Percentiles rank a stretch among this genome's conserved stretches.
These are phyloP conservation scores for Leavenworthia alabamica DNA, from an alignment of 345 rosid species.

Conservation along the genomic window DNA sequence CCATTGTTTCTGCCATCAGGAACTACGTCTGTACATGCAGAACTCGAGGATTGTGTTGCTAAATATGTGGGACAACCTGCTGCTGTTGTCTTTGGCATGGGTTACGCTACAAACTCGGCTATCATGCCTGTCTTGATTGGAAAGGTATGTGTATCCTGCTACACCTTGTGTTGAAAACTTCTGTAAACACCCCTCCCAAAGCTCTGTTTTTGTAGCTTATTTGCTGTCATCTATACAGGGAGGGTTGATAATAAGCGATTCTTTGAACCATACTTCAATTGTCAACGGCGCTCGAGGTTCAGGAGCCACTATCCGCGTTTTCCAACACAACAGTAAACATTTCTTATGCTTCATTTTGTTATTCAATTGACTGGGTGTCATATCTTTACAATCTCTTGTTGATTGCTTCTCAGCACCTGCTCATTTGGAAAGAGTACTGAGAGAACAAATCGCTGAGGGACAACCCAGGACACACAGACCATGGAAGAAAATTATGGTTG, in stretches of 20 bases:
- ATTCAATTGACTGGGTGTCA: not conserved
- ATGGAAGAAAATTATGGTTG: slow-evolving; percentile 87
- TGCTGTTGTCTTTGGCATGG: slow-evolving; percentile 88
- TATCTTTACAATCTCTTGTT: slow-evolving; percentile 1
- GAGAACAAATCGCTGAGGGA: slow-evolving; percentile 91
- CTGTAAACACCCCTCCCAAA: not conserved
- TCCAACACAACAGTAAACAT: slow-evolving; percentile 83
- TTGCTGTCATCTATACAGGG: slow-evolving; percentile 45
- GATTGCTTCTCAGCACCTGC: slow-evolving; percentile 54
- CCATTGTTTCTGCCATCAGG: slow-evolving; percentile 39
- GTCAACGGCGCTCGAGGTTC: slow-evolving; percentile 97
- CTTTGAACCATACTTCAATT: slow-evolving; percentile 92
- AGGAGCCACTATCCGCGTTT: slow-evolving; percentile 91
- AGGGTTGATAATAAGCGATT: slow-evolving; percentile 84
- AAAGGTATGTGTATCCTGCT: slow-evolving; percentile 50
- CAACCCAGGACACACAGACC: slow-evolving; percentile 92
- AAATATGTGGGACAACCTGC: slow-evolving; percentile 86
- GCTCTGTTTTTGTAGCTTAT: not conserved
- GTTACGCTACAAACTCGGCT: slow-evolving; percentile 78
- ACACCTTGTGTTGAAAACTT: not conserved
- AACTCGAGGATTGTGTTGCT: slow-evolving; percentile 79
- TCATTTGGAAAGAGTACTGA: slow-evolving; percentile 88
- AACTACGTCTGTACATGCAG: slow-evolving; percentile 63
- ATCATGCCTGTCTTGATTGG: slow-evolving; percentile 83
- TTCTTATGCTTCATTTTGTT: not conserved